Evolutionary conservation across 2,329 filamentous ascomycete genomes (phyloP).

Genomic region (Colletotrichum aenigma): DNA sequence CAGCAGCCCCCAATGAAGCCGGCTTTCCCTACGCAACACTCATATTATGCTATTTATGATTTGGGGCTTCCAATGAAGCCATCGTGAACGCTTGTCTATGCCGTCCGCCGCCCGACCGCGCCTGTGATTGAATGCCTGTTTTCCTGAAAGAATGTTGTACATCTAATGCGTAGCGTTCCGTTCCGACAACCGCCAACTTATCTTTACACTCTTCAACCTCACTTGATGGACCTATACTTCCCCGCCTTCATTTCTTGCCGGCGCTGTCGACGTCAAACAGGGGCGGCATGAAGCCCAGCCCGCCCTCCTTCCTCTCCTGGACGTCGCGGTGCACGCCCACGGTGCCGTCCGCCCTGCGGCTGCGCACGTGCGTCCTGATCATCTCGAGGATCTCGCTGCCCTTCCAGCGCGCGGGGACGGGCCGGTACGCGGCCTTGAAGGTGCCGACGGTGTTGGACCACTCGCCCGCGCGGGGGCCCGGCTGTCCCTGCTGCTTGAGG

Average conservation of each 20-base stretch:
- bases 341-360: conserved; percentile 51
- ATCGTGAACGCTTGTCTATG: background rate
- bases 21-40: background rate
- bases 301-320: conserved; percentile 36
- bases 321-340: conserved; percentile 29
- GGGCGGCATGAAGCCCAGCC: conserved; percentile 63
- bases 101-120: background rate
- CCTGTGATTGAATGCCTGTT: background rate
- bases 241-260: background rate
- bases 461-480: conserved; percentile 64
- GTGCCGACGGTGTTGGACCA: conserved; percentile 97
- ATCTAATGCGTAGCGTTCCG: background rate
- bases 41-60: background rate
- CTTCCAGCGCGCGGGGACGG: conserved; percentile 85
- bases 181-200: background rate
- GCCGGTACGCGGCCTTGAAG: conserved; percentile 91
- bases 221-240: background rate
- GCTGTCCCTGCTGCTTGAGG: conserved; percentile 19
- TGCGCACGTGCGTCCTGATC: conserved; percentile 80
- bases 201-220: background rate
- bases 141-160: background rate
- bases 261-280: conserved; percentile 30
- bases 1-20: background rate
- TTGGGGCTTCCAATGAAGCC: background rate
- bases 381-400: conserved; percentile 79